Percentiles rank a stretch among this genome's conserved stretches.
Evolutionary conservation across 2,329 filamentous ascomycete species (phyloP).

Genomic region (Xenoacremonium recifei): DNA sequence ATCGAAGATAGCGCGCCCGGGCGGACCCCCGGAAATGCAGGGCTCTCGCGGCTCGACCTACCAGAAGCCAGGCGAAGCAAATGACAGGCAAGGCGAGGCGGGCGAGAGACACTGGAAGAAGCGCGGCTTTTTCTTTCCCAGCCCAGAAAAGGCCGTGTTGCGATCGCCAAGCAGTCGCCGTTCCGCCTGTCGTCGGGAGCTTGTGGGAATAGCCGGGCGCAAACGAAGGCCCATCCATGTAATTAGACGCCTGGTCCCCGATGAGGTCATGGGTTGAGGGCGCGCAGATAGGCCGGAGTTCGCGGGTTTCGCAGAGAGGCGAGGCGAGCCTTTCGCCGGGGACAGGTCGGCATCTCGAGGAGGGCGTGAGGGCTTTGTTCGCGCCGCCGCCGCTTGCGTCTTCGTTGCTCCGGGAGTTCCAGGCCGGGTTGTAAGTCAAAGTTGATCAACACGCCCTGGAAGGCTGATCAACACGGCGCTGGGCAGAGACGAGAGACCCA

Average conservation of each 20-base stretch:
- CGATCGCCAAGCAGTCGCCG: neutral
- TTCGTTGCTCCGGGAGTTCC: slow-evolving; percentile 15
- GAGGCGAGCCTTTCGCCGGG: slow-evolving; percentile 14
- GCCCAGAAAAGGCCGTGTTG: neutral
- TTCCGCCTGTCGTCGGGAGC: too few relatives aligned
- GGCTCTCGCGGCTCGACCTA: neutral
- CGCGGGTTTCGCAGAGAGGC: slow-evolving; percentile 10
- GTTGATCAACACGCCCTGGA: too few relatives aligned
- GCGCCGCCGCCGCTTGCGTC: slow-evolving; percentile 14
- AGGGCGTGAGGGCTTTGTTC: too few relatives aligned
- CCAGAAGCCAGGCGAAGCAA: neutral
- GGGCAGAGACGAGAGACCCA: too few relatives aligned
- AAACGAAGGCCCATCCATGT: too few relatives aligned
- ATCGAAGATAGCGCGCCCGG: too few relatives aligned
- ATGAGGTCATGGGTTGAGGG: slow-evolving; percentile 26
- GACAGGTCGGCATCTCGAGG: slow-evolving; percentile 22
- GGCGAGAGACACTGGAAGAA: too few relatives aligned
- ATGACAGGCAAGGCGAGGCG: too few relatives aligned
- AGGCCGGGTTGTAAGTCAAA: too few relatives aligned
- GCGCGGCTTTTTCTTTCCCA: too few relatives aligned
- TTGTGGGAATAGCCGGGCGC: slow-evolving; percentile 11
- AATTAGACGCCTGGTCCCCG: neutral
- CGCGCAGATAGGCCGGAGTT: slow-evolving; percentile 8
- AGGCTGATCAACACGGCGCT: too few relatives aligned
- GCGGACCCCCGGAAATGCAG: neutral